Base-by-base conservation (phyloP, 768 basidiomycete genomes). In the Lanmaoa pseudosensibilis region DNA sequence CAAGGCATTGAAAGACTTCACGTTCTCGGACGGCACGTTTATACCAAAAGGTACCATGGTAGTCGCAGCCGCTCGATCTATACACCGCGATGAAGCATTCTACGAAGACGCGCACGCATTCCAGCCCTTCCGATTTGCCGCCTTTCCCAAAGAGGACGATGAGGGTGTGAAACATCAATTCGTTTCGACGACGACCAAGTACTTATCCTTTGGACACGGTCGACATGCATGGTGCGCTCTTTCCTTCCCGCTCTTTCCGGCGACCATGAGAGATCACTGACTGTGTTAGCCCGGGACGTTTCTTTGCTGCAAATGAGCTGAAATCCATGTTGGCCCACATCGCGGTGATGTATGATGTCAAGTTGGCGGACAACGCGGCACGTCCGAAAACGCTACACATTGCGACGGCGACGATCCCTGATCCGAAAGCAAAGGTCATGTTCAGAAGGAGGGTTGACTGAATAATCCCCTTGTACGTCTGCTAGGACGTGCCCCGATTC, bases 1-100 rank as follows among this genome's bases (percentile, higher is more conserved):
- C 38, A 70, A 63, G 52, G 73, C 72, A 1, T 33, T 70, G 30
- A 70, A 65, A 40, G 66, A 73, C 38, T 60, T 69, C 57, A 73
- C 69, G 2, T 70, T 78, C 57, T 73, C 71, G 0, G 74, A 77
- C 39, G 77, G 76, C 4, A 75, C 75, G 1, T 57, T 70, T 30
- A 50, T 76, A 38, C 77, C 74, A 0, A 62, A 68, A 21, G 77
- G 72, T 18, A 66, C 68, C 8, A 50, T 54, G n/a, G 16, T 77
- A 4, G 46, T 63, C 1, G 63, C 59, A 2, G 52, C 72, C 0
- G 34, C 63, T 1, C 56, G 48, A 36, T 63, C 62, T 2, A 23
- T 66, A 1, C 73, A 74, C 19, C 46, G 10, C 6, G 64, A 70
- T 19, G 25, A 33, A 3, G 13, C 13, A 1, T 1, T 55, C 1